Evolutionary conservation across 495 filamentous ascomycete genomes (phyloP), one percentile per base, ranked within the genome.

Genomic region (Talaromyces borbonicus): DNA sequence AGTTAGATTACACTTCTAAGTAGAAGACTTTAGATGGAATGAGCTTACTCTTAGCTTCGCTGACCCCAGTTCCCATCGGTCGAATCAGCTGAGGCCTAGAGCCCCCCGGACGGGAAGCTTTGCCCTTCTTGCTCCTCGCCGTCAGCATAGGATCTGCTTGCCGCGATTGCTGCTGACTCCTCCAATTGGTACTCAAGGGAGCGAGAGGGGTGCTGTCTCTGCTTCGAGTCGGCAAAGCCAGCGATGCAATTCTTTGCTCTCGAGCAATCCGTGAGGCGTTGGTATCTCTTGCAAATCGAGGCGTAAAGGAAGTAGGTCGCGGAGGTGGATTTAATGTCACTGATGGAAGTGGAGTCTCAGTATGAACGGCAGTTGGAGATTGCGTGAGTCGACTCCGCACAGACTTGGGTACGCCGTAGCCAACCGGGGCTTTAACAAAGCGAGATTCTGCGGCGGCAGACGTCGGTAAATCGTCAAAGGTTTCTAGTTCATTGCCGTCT

Each of bases 381-480:
- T 82, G 74, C 49, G 79, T 72, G 37, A 85, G 56, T 56, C 74
- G 78, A 56, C 67, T 79, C 41, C 79, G 74, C 42, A 78, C 57
- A 32, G 77, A 75, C 50, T 78, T 78, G 30, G 82, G 85, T 25
- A 79, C 79, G 16, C 84, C 83, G 54, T 78, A 75, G 36, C 72
- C 79, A 38, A 82, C 64, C 5, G 92, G 90, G 53, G 84, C 80
- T 59, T 89, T 90, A 42, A 88, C 68, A 52, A 79, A 98, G 56
- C 77, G 83, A 44, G 78, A 84, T 59, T 98, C 92, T 14, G 79
- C 77, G 32, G 83, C 76, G 3, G 73, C 81, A 22, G 87, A 95
- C 1, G 87, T 97, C 9, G 93, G 93, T 40, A 98, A 67, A 65
- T 98, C 92, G 54, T 97, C 92, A 59, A 98, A 97, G 9, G 75